These are phyloP conservation scores for Termitomyces heimii DNA, from an alignment of 768 basidiomycete species.

Conservation along the genomic window DNA sequence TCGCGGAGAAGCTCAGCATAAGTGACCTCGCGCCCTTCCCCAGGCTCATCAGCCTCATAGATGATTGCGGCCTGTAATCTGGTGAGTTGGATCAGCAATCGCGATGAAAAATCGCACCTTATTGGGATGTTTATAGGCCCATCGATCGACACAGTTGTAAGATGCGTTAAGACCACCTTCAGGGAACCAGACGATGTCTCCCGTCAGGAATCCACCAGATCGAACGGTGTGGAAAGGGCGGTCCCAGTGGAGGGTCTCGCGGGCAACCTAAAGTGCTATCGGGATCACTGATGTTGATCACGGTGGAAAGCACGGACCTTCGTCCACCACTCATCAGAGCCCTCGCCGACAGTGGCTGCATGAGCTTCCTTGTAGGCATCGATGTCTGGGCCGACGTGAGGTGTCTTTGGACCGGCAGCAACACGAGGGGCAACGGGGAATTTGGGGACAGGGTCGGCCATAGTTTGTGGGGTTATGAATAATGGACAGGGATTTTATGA, in stretches of 20 bases:
- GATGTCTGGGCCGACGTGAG: conserved; percentile 77
- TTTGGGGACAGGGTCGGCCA: conserved; percentile 19
- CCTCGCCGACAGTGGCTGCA: conserved; percentile 64
- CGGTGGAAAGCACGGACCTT: conserved; percentile 39
- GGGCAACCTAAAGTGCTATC: conserved; percentile 45
- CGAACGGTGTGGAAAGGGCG: conserved; percentile 84
- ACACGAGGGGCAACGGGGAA: conserved; percentile 80
- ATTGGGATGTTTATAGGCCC: conserved; percentile 87
- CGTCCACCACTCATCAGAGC: conserved; percentile 85
- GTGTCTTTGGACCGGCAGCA: conserved; percentile 50
- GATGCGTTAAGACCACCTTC: conserved; percentile 90
- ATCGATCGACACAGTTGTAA: conserved; percentile 97
- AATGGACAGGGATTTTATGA: conserved; percentile 2
- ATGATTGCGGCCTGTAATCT: conserved; percentile 79
- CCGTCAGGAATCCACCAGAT: conserved; percentile 75
- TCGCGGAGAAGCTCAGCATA: conserved; percentile 87
- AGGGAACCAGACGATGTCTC: conserved; percentile 94
- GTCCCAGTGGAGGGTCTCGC: conserved; percentile 79
- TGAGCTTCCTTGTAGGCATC: conserved; percentile 69
- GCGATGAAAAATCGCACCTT: conserved; percentile 35
- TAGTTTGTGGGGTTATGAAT: background rate
- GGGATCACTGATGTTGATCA: background rate
- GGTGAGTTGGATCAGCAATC: background rate
- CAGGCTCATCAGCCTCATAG: conserved; percentile 96
- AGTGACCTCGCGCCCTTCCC: conserved; percentile 66